These are phyloP conservation scores for Paracoccidioides lutzii DNA, from an alignment of 2,329 filamentous ascomycete genomes.

Conservation along the genomic window DNA sequence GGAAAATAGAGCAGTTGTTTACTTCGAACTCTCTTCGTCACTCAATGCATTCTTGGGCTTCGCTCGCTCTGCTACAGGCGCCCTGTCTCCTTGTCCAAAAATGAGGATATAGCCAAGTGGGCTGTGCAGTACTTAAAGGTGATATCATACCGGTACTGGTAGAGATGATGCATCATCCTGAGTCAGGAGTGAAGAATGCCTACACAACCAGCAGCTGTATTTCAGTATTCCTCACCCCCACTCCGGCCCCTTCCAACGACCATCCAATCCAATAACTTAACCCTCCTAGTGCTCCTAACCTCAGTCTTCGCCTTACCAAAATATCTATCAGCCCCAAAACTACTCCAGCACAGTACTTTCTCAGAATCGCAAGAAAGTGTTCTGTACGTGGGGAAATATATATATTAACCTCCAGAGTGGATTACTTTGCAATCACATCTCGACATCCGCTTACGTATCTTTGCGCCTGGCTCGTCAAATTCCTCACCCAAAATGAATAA, in stretches of 20 bases:
- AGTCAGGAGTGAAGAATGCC: neutral
- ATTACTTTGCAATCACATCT: slow-evolving; percentile 15
- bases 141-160: too few relatives aligned
- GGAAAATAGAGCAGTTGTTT: neutral
- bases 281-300: neutral
- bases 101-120: too few relatives aligned
- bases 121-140: too few relatives aligned
- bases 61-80: neutral
- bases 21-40: neutral
- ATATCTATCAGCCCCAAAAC: slow-evolving; percentile 14
- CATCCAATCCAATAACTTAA: neutral
- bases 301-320: slow-evolving; percentile 10
- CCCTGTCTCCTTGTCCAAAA: too few relatives aligned
- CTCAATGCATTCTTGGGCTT: neutral
- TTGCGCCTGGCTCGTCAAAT: slow-evolving; percentile 15
- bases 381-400: neutral
- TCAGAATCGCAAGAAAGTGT: neutral
- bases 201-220: neutral
- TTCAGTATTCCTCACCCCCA: neutral
- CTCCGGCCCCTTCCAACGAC: too few relatives aligned
- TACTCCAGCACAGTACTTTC: neutral
- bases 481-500: slow-evolving; percentile 16
- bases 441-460: slow-evolving; percentile 14
- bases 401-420: slow-evolving; percentile 16
- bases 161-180: too few relatives aligned